Evolutionary conservation across 441 rosid species (phyloP).

Genomic region (Syzygium malaccense): DNA sequence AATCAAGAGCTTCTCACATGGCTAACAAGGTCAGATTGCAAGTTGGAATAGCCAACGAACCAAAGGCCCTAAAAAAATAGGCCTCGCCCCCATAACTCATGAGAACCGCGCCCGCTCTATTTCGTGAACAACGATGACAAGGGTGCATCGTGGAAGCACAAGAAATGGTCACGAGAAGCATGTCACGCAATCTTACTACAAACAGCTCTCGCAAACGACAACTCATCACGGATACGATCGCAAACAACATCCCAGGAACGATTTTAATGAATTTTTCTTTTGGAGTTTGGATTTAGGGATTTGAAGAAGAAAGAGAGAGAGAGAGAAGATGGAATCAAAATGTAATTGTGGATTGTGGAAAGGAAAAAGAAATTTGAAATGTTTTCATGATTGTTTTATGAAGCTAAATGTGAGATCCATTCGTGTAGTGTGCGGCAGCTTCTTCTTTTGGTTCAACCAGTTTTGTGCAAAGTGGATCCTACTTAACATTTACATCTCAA

Average conservation of each 20-base stretch:
- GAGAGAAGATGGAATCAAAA: not conserved
- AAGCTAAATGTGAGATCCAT: too few species aligned
- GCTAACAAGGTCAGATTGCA: not conserved
- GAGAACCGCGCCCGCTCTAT: not conserved
- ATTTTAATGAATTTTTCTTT: too few species aligned
- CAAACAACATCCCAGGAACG: too few species aligned
- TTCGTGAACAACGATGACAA: not conserved
- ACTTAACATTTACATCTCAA: too few species aligned
- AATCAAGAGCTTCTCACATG: not conserved
- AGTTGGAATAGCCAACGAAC: not conserved
- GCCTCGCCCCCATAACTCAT: too few species aligned
- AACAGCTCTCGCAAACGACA: not conserved
- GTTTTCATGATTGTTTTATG: too few species aligned
- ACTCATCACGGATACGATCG: too few species aligned
- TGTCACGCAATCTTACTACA: rapidly evolving
- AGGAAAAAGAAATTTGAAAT: not conserved
- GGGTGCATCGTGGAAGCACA: not conserved
- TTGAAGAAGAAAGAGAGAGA: too few species aligned
- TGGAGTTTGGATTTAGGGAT: too few species aligned
- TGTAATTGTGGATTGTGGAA: not conserved
- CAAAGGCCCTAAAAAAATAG: not conserved
- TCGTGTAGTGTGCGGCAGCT: too few species aligned
- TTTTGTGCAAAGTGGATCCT: too few species aligned
- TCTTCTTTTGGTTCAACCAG: too few species aligned
- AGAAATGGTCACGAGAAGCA: not conserved